Evolutionary conservation across 352 stramenopile genomes (phyloP).

Genomic region (Albugo candida): DNA sequence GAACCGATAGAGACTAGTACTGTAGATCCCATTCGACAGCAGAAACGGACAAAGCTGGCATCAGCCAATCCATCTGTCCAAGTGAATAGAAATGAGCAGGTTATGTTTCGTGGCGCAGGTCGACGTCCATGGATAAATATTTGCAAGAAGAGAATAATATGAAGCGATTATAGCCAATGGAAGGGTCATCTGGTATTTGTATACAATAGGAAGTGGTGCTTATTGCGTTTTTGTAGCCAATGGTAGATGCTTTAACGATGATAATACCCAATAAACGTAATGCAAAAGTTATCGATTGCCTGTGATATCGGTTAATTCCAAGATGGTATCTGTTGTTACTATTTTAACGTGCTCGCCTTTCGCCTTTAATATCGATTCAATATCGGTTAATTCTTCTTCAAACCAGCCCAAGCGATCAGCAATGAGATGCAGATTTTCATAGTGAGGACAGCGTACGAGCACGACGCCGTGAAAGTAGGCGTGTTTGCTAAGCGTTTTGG

Average conservation of each 20-base stretch:
- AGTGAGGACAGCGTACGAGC: conserved; percentile 91
- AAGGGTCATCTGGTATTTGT: not conserved
- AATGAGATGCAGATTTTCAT: conserved; percentile 97
- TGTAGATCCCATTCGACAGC: conserved; percentile 55
- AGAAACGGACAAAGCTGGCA: conserved; percentile 62
- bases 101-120: conserved; percentile 60
- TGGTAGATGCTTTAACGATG: too few relatives aligned
- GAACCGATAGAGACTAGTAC: conserved; percentile 62
- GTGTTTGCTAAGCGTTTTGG: conserved; percentile 95
- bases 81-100: conserved; percentile 71
- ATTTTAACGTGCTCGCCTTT: conserved; percentile 59
- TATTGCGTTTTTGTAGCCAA: too few relatives aligned
- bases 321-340: conserved; percentile 52
- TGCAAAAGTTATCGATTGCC: too few relatives aligned
- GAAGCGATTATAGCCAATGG: not conserved
- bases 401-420: conserved; percentile 89
- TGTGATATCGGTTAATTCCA: conserved; percentile 47
- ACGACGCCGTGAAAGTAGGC: conserved; percentile 96
- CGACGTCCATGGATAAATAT: conserved; percentile 60
- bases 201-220: too few relatives aligned
- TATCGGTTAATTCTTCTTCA: conserved; percentile 77
- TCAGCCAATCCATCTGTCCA: conserved; percentile 75
- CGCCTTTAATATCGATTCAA: conserved; percentile 63
- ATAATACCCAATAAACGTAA: too few relatives aligned
- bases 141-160: conserved; percentile 20